These are phyloP conservation scores for Harringtonia aguacate DNA, from an alignment of 2,329 filamentous ascomycete genomes.

Conservation along the genomic window DNA sequence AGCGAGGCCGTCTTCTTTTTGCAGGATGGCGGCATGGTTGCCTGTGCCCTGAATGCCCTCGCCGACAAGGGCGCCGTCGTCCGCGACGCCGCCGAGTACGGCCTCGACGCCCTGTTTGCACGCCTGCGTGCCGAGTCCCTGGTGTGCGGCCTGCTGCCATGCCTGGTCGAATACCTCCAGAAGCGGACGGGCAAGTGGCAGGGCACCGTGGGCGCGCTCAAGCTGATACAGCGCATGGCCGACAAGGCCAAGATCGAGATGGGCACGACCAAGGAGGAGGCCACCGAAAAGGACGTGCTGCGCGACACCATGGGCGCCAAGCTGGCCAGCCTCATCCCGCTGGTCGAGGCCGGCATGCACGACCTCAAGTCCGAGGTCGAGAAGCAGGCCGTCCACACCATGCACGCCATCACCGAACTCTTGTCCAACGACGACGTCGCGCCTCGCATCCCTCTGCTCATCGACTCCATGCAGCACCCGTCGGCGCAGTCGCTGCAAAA, in stretches of 20 bases:
- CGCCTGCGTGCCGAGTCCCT: constrained; percentile 73
- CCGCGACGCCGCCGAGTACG: constrained; percentile 86
- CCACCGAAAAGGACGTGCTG: constrained; percentile 78
- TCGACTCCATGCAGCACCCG: constrained; percentile 92
- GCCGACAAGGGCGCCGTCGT: constrained; percentile 86
- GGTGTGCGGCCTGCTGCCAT: constrained; percentile 71
- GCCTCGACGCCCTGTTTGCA: constrained; percentile 77
- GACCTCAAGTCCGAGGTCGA: constrained; percentile 82
- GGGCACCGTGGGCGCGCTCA: constrained; percentile 77
- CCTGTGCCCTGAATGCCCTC: constrained; percentile 69
- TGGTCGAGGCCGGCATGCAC: constrained; percentile 91
- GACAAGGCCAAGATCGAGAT: constrained; percentile 84
- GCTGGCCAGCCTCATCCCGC: constrained; percentile 76
- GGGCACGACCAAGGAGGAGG: constrained; percentile 69
- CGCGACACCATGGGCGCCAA: constrained; percentile 84
- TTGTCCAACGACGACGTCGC: constrained; percentile 95
- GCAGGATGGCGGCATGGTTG: constrained; percentile 66
- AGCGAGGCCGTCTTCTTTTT: constrained; percentile 74
- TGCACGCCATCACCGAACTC: constrained; percentile 81
- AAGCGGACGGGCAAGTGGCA: constrained; percentile 95
- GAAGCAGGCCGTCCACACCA: constrained; percentile 86
- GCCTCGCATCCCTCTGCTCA: constrained; percentile 79
- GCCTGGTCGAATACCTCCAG: constrained; percentile 62
- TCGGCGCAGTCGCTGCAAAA: constrained; percentile 83
- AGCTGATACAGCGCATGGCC: constrained; percentile 83